Evolutionary conservation across 495 filamentous ascomycete genomes (phyloP), one percentile per base, ranked within the genome.

Genomic region (Podospora comata): DNA sequence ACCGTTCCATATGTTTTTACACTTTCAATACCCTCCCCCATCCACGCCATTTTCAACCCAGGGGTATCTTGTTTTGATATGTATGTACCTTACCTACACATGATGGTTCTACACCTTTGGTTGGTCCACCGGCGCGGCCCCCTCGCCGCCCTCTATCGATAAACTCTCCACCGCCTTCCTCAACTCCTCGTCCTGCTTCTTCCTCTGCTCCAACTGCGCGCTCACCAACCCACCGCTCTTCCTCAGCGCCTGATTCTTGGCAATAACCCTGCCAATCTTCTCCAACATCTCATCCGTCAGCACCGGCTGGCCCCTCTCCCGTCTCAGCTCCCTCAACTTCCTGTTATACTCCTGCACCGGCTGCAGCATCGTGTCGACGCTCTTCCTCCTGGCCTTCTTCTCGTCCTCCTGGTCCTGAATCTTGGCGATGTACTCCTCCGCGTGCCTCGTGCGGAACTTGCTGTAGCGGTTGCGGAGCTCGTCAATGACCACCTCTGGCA

Each of bases 401-500:
- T 81, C 85, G 64, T 82, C 79, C 68, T 87, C 86, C 77, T 89
- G 86, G 69, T 84, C 85, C 79, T 85, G 79, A 79, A 87, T 88
- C 83, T 74, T 81, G 66, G 79, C 84, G 39, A 91, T 75, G 76
- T 88, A 92, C 73, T 87, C 85, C 65, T 80, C 79, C 53, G 93
- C 90, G 77, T 97, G 93, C 27, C 93, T 81, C 56, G 86, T 91
- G 70, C 94, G 86, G 88, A 92, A 96, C 69, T 85, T 87, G 68
- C 86, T 89, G 86, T 90, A 97, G 72, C 90, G 91, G 79, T 90
- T 90, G 69, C 95, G 85, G 75, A 97, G 83, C 83, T 98, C 94
- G 76, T 97, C 91, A 70, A 98, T 85, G 39, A 97, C 86, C 28
- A 75, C 81, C 59, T 80, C 77, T 28, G 95, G 92, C 83, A 97